A percentile compares a stretch with the other conserved stretches of the same genome.
Evolutionary conservation across 2,329 filamentous ascomycete genomes (phyloP).

Genomic region (Tolypocladium nubicola): DNA sequence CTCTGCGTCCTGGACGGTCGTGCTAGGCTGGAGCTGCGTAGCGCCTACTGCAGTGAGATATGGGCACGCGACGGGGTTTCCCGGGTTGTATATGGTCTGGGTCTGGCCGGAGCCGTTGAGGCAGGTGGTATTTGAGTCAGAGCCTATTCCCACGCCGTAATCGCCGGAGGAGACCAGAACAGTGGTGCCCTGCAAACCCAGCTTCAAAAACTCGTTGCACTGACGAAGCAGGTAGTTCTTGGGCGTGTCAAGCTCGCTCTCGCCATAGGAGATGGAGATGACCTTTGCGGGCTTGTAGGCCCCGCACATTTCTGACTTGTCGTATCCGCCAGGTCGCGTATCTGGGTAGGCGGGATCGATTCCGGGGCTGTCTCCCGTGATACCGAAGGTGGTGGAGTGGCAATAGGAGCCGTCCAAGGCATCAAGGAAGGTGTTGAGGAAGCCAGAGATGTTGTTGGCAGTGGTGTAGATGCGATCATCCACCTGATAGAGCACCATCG

Average conservation of each 20-base stretch:
- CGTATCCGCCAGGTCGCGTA: constrained; percentile 34
- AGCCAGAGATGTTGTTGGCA: constrained; percentile 28
- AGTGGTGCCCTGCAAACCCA: constrained; percentile 26
- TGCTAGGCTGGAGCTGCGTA: background rate
- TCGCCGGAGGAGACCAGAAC: constrained; percentile 26
- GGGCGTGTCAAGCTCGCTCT: constrained; percentile 35
- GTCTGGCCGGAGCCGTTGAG: constrained; percentile 5
- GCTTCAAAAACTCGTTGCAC: constrained; percentile 29
- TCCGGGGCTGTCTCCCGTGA: constrained; percentile 6
- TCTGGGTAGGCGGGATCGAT: constrained; percentile 40
- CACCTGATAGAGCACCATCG: constrained; percentile 32
- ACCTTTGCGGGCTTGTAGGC: constrained; percentile 21
- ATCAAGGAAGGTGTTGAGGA: constrained; percentile 31
- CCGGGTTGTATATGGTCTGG: constrained; percentile 4
- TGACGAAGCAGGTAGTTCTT: constrained; percentile 31
- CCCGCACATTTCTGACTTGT: constrained; percentile 21
- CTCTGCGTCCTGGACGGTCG: constrained; percentile 3
- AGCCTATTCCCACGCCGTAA: constrained; percentile 10
- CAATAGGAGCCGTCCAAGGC: constrained; percentile 44
- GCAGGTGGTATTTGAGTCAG: background rate
- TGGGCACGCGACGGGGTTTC: background rate
- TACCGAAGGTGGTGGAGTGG: constrained; percentile 31
- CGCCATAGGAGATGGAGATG: constrained; percentile 34
- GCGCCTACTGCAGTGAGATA: constrained; percentile 1
- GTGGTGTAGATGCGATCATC: constrained; percentile 33